Base-by-base conservation (phyloP, 129 eudicot species). In the Calendula officinalis region DNA sequence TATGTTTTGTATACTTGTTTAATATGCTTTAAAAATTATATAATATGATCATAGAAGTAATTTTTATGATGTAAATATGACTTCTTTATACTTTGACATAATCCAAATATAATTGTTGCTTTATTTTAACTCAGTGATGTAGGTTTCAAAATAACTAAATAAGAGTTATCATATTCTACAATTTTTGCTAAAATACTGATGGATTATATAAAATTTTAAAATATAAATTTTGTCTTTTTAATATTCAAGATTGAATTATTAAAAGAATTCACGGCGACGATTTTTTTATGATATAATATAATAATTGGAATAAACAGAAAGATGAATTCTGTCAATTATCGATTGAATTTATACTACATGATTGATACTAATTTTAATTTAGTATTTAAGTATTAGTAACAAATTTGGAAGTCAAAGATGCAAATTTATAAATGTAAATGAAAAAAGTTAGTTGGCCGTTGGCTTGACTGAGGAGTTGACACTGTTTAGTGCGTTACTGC, bases 391-490 rank as follows among this genome's bases (percentile, higher is more conserved):
- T 57, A 49, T 11, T 34, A 58, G 7, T 0, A 4, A 3, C 10
- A 6, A 61, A 61, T n/a, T n/a, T 42, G 32, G n/a, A 42, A 62
- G 68, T 62, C 68, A 62, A 62, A 30, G 68, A 4, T 44, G 56
- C 60, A 52, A 8, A 7, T 16, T 6, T 0, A 51, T 0, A 27
- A 27, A 27, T 52, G 8, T 32, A 54, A 54, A 54, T 46, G 5
- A 13, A 12, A 62, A 47, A 34, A 17, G 69, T 9, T 64, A 10
- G 58, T 64, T 64, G 69, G 69, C 58, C 58, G 58, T 64, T 64
- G 69, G 69, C 69, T 48, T 64, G 46, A 64, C 17, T 48, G 69
- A 64, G 69, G 69, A 64, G 58, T 48, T 22, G 30, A 22, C 30
- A 22, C 30, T 22, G 30, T 22, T 22, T 22, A 22, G 30, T 22